Percentiles rank a stretch among this genome's conserved stretches.
Conservation (phyloP, 257 asterid genomes). For the Petrea volubilis region DNA sequence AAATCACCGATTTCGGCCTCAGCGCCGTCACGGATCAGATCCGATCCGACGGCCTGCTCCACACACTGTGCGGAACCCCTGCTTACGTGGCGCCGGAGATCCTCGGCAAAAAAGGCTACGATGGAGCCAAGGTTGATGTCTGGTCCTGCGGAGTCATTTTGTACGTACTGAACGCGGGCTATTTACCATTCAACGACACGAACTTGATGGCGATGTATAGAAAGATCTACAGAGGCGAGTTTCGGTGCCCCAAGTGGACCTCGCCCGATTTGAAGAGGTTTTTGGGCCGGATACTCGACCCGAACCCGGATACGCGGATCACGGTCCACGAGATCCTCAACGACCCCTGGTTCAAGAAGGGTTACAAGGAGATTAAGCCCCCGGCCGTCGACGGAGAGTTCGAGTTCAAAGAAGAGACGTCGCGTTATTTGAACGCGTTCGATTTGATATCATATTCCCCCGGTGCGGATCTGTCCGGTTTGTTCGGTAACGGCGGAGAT, state of each 20-base stretch:
- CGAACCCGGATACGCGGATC: constrained; percentile 62
- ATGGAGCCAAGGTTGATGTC: constrained; percentile 69
- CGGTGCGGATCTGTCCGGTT: constrained; percentile 53
- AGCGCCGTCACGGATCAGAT: constrained; percentile 67
- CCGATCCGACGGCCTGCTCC: constrained; percentile 70
- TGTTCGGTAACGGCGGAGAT: constrained; percentile 30
- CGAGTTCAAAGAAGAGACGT: constrained; percentile 35
- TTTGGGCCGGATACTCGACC: constrained; percentile 50
- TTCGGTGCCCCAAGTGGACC: constrained; percentile 72
- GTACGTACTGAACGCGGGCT: constrained; percentile 66
- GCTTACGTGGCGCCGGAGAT: constrained; percentile 91
- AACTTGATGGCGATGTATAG: constrained; percentile 75
- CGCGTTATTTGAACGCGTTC: constrained; percentile 47
- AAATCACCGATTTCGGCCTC: constrained; percentile 81
- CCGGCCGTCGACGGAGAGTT: constrained; percentile 41
- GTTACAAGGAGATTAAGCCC: constrained; percentile 37
- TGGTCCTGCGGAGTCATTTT: constrained; percentile 87
- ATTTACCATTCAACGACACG: constrained; percentile 67
- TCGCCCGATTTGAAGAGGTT: constrained; percentile 55
- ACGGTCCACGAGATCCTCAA: constrained; percentile 46
- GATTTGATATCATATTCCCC: constrained; percentile 48
- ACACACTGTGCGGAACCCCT: constrained; percentile 83
- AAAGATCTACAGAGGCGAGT: constrained; percentile 69
- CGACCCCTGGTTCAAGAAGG: constrained; percentile 64
- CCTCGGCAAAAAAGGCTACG: constrained; percentile 70